Conservation (phyloP, 768 basidiomycete species). For the Lentinula detonsa region DNA sequence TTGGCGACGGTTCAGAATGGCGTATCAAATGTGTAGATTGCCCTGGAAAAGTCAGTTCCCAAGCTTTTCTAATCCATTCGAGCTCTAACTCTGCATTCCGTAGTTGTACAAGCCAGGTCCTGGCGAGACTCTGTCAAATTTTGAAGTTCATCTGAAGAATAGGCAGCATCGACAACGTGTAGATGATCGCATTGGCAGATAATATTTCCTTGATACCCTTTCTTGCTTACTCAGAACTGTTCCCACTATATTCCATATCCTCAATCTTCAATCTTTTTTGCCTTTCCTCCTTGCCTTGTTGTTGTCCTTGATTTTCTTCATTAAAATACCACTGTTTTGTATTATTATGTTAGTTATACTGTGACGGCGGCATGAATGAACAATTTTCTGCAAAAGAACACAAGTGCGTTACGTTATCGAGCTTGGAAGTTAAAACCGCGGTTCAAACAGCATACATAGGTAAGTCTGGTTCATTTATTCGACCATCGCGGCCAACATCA, state of each 20-base stretch:
- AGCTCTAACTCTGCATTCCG: conserved; percentile 1
- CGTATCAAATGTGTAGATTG: conserved; percentile 88
- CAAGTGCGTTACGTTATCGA: neutral
- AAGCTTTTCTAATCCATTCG: neutral
- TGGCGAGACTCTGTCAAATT: conserved; percentile 80
- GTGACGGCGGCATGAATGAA: neutral
- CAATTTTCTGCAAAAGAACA: too few relatives aligned
- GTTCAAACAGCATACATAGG: conserved; percentile 9
- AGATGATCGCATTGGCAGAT: conserved; percentile 41
- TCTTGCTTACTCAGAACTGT: conserved; percentile 18
- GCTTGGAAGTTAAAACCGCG: neutral
- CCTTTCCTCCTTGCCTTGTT: neutral
- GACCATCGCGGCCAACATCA: neutral
- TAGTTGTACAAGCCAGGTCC: conserved; percentile 90
- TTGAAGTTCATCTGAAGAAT: conserved; percentile 89
- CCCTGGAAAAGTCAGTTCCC: conserved; percentile 73
- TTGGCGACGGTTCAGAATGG: conserved; percentile 70
- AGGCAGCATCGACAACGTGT: conserved; percentile 74
- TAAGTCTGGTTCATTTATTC: neutral
- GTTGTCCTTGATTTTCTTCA: neutral
- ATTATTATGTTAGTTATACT: neutral
- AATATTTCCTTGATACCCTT: neutral
- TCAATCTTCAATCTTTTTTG: neutral
- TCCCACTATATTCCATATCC: neutral
- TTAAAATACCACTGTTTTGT: neutral